Evolutionary conservation across 371 early-diverging fungal species (phyloP), one percentile per base, ranked within the genome.

Genomic region (Rhizopus sp.): DNA sequence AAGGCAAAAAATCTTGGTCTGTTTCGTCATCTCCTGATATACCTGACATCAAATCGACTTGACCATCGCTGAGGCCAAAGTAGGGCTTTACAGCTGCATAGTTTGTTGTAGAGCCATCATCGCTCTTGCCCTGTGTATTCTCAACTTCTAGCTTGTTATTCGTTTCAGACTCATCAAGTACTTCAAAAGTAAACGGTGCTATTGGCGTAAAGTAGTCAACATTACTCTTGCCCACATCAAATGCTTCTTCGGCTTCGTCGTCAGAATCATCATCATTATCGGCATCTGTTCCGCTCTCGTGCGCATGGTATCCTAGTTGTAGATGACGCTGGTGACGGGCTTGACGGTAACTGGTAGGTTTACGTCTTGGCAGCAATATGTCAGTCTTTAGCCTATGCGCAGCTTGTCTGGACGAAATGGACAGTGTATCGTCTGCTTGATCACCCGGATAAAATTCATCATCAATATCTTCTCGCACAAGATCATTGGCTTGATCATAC

Each of bases 381-480:
- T 23, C 23, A 23, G 17, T 12, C 15, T 41, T 53, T 4, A n/a
- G 15, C 16, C 32, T 15, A 2, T 33, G 31, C 16, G 15, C 33
- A n/a, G 15, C 3, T 13, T 53, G 37, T 32, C 32, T 47, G 40
- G 42, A 57, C 16, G 30, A 13, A 4, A 40, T 33, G 23, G 49
- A 33, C 15, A 41, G 33, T 38, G 16, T 16, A 4, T 72, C 76
- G 15, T 76, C 77, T 9, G 64, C 64, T 66, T 69, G 35, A 53
- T 56, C 37, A 64, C 73, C 37, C 50, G 41, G 50, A 15, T 50
- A 30, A 33, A 73, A 72, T 13, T 84, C 87, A 53, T 84, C 84
- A 5, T 88, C 88, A 12, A 84, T 78, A 42, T 85, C 82, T 34
- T 87, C 88, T 55, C 77, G 71, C 2, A 84, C 82, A 1, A 85